Conservation (phyloP, 2,329 filamentous ascomycete species). For the Paecilomyces variotii region DNA sequence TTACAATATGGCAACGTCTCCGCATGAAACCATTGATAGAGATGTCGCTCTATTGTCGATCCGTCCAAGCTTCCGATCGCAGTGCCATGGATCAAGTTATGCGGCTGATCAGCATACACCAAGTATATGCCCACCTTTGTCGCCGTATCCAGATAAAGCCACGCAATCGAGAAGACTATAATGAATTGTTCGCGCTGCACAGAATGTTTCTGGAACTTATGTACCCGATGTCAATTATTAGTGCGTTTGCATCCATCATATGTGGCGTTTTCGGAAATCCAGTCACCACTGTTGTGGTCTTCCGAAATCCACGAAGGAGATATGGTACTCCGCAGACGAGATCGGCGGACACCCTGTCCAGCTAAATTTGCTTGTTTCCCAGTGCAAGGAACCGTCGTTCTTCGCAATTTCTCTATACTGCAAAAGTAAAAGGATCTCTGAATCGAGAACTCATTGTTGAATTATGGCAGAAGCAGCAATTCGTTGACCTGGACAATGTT, state of each 20-base stretch:
- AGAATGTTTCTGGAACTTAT: background rate
- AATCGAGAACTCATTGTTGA: too few relatives aligned
- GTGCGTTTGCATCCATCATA: background rate
- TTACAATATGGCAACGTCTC: background rate
- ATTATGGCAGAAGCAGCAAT: too few relatives aligned
- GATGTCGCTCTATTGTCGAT: background rate
- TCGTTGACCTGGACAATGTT: too few relatives aligned
- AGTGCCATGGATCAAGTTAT: background rate
- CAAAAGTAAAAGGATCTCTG: too few relatives aligned
- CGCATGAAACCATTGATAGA: background rate
- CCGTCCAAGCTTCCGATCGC: background rate
- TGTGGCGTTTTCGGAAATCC: background rate
- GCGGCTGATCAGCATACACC: background rate
- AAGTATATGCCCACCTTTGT: background rate
- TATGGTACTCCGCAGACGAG: background rate
- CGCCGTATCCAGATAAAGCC: background rate
- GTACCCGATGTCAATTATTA: background rate
- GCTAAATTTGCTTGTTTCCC: too few relatives aligned
- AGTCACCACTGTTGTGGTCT: background rate
- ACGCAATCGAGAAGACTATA: background rate
- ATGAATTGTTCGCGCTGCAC: background rate
- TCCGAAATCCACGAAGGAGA: background rate
- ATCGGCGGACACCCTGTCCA: background rate
- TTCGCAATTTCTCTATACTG: too few relatives aligned
- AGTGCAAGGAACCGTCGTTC: too few relatives aligned